Conservation (phyloP, 2,329 filamentous ascomycete species). For the Epichloe uncinata region DNA sequence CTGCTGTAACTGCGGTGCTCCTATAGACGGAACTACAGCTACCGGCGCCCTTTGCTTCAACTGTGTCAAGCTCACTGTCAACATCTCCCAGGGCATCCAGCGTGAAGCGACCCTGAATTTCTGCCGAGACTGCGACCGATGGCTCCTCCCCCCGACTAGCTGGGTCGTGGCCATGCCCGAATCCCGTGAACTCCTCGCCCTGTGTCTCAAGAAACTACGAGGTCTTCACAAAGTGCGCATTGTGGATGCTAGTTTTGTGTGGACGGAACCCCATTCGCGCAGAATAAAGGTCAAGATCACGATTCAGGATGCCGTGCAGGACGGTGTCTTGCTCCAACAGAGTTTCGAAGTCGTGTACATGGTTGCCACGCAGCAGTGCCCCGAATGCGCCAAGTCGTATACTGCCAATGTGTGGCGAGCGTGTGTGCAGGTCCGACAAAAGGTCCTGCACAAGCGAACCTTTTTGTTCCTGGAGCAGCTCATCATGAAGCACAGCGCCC, state of each 20-base stretch:
- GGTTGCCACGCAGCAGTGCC: conserved; percentile 83
- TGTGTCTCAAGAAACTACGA: conserved; percentile 79
- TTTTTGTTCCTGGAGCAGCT: conserved; percentile 71
- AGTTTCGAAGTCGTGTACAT: conserved; percentile 90
- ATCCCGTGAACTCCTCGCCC: conserved; percentile 79
- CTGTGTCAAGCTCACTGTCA: conserved; percentile 87
- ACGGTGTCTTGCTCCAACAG: conserved; percentile 67
- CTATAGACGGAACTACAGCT: conserved; percentile 81
- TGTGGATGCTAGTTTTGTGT: conserved; percentile 91
- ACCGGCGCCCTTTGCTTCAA: conserved; percentile 88
- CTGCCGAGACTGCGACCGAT: conserved; percentile 90
- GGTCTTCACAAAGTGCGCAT: conserved; percentile 84
- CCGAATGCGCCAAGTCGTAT: conserved; percentile 90
- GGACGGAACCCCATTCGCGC: conserved; percentile 94
- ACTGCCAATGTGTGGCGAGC: conserved; percentile 94
- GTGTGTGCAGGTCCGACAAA: conserved; percentile 87
- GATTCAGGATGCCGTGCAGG: conserved; percentile 57
- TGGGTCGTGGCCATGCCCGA: conserved; percentile 81
- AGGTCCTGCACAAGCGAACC: conserved; percentile 85
- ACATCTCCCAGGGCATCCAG: conserved; percentile 84
- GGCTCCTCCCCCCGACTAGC: conserved; percentile 71
- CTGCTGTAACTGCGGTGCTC: conserved; percentile 93
- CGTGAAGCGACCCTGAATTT: conserved; percentile 81
- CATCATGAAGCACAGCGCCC: conserved; percentile 85
- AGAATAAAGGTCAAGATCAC: conserved; percentile 92